phyloP scores from a whole-genome alignment of 2,329 filamentous ascomycete genomes.

The Pezicula rhizophila region DNA sequence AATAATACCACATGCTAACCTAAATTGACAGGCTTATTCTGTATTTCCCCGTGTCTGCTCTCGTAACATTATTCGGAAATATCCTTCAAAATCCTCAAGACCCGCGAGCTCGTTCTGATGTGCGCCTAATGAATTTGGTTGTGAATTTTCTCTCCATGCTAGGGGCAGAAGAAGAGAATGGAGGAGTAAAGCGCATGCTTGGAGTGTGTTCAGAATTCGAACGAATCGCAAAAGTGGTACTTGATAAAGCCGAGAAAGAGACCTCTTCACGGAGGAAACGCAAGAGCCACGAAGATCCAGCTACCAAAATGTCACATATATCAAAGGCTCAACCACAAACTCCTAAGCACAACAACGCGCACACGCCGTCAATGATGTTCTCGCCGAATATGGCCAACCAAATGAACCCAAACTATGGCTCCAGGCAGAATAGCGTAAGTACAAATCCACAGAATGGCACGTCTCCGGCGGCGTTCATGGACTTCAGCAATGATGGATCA shows the following conservation, averaged over 20 bases:
- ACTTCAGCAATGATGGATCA: conserved; percentile 11
- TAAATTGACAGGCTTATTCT: conserved; percentile 64
- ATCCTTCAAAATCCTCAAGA: conserved; percentile 94
- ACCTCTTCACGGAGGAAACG: conserved; percentile 62
- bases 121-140: conserved; percentile 85
- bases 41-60: conserved; percentile 92
- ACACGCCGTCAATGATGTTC: conserved; percentile 20
- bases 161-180: conserved; percentile 82
- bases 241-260: conserved; percentile 91
- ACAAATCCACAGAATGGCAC: conserved; percentile 13
- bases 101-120: conserved; percentile 78
- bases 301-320: conserved; percentile 11
- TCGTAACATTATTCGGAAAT: conserved; percentile 93
- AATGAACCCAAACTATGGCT: conserved; percentile 24
- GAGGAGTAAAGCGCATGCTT: conserved; percentile 89
- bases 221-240: conserved; percentile 81
- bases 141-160: conserved; percentile 88
- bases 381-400: conserved; percentile 17
- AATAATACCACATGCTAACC: conserved; percentile 15
- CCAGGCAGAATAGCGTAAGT: conserved; percentile 8
- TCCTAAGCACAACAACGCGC: conserved; percentile 17
- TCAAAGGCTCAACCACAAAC: conserved; percentile 14
- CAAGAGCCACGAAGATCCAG: conserved; percentile 56
- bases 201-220: conserved; percentile 95
- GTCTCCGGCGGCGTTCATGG: conserved; percentile 13